Percentiles rank a stretch among this genome's conserved stretches.
Evolutionary conservation across 192 early-diverging fungal species (phyloP).

Genomic region (Kickxella alabastrina): DNA sequence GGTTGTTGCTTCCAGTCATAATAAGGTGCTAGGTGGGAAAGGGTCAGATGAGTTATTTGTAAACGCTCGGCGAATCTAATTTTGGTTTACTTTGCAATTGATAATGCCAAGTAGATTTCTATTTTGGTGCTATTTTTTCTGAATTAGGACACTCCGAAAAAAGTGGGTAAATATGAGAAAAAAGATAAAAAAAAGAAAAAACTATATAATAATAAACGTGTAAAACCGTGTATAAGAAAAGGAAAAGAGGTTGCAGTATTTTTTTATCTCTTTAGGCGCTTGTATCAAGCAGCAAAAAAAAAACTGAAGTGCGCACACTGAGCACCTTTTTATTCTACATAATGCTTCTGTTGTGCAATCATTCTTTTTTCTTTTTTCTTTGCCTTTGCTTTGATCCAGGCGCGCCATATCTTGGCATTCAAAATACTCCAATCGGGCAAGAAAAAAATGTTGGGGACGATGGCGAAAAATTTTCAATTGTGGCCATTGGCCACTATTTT

Average conservation of each 20-base stretch:
- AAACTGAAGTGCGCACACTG: no score
- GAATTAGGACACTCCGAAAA: neutral
- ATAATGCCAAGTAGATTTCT: neutral
- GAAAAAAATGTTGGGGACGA: no score
- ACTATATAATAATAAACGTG: neutral
- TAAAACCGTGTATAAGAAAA: neutral
- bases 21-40: constrained; percentile 15
- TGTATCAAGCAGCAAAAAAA: no score
- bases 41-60: constrained; percentile 3
- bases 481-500: no score
- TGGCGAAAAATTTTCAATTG: no score
- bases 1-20: constrained; percentile 53
- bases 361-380: no score
- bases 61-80: neutral
- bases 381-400: no score
- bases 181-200: no score
- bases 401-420: no score
- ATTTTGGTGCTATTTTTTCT: neutral
- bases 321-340: no score
- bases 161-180: neutral
- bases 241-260: neutral
- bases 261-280: neutral
- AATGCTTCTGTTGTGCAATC: no score
- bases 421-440: no score
- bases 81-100: neutral